phyloP scores from a whole-genome alignment of 176 grass and related monocot species.

The Cymbopogon citratus region DNA sequence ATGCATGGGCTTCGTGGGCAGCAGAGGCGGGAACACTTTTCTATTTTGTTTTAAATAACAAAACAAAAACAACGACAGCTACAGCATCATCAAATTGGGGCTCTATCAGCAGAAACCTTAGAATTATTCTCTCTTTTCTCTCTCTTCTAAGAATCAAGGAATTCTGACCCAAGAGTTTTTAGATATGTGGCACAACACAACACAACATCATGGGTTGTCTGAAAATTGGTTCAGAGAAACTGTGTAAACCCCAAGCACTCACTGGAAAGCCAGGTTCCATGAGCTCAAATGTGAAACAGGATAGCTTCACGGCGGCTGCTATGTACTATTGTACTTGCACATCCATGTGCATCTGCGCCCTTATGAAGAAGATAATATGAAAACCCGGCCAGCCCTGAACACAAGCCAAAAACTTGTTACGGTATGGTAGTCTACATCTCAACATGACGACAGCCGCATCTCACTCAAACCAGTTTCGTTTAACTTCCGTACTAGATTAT shows the following conservation, averaged over 20 bases:
- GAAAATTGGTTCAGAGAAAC: background rate
- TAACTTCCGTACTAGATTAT: background rate
- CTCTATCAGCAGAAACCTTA: too few relatives aligned
- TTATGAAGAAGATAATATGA: conserved; percentile 18
- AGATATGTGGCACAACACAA: background rate
- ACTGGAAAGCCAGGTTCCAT: background rate
- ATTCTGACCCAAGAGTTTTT: too few relatives aligned
- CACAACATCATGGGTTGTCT: background rate
- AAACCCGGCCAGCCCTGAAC: background rate
- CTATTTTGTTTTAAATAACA: too few relatives aligned
- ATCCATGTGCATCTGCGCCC: background rate
- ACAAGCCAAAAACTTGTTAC: background rate
- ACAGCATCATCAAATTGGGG: too few relatives aligned
- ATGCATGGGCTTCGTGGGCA: background rate
- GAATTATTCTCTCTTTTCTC: too few relatives aligned
- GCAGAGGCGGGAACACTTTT: too few relatives aligned
- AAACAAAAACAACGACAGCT: too few relatives aligned
- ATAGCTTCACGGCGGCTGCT: background rate
- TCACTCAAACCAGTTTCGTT: background rate
- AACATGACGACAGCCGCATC: background rate
- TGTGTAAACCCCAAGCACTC: background rate
- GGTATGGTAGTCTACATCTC: background rate
- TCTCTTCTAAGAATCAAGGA: too few relatives aligned
- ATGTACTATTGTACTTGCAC: too few relatives aligned
- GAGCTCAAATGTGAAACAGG: background rate